A percentile compares a stretch with the other conserved stretches of the same genome.
Evolutionary conservation across 345 rosid species (phyloP).

Genomic region (Euphorbia peplus): DNA sequence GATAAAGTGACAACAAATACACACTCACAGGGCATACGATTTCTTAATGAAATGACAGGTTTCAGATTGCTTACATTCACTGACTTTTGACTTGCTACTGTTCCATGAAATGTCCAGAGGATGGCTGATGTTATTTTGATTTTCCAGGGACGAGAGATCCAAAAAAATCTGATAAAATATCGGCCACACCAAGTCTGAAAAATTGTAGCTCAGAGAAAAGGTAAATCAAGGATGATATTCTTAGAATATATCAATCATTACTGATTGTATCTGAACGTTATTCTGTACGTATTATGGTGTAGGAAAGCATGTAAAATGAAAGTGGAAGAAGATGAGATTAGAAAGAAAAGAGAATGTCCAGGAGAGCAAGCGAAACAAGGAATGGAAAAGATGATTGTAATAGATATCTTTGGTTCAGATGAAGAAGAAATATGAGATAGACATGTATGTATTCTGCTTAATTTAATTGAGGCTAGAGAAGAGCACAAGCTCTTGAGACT

Average conservation of each 20-base stretch:
- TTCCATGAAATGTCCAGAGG: slow-evolving; percentile 5
- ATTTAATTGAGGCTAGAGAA: no score
- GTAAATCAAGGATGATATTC: slow-evolving; percentile 29
- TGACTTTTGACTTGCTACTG: not conserved
- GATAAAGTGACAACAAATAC: slow-evolving; percentile 81
- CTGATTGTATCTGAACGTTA: not conserved
- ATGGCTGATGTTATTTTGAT: slow-evolving; percentile 10
- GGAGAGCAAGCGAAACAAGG: slow-evolving; percentile 28
- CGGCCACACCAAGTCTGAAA: slow-evolving; percentile 22
- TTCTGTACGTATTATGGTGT: slow-evolving; percentile 22
- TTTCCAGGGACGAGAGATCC: slow-evolving; percentile 42
- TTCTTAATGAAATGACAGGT: slow-evolving; percentile 84
- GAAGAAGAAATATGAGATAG: slow-evolving; percentile 56
- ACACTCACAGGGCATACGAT: slow-evolving; percentile 87
- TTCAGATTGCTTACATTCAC: slow-evolving; percentile 8
- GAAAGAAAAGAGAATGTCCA: slow-evolving; percentile 36
- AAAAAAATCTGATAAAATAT: slow-evolving; percentile 33
- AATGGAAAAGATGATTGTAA: slow-evolving; percentile 59
- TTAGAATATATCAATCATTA: slow-evolving; percentile 6
- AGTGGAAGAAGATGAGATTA: slow-evolving; percentile 40
- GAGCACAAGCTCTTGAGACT: no score
- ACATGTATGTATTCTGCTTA: no score
- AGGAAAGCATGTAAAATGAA: slow-evolving; percentile 49
- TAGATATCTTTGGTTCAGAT: slow-evolving; percentile 63
- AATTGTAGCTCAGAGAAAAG: slow-evolving; percentile 44